phyloP scores from a whole-genome alignment of 2,329 filamentous ascomycete species.

The Cladobotryum mycophilum region DNA sequence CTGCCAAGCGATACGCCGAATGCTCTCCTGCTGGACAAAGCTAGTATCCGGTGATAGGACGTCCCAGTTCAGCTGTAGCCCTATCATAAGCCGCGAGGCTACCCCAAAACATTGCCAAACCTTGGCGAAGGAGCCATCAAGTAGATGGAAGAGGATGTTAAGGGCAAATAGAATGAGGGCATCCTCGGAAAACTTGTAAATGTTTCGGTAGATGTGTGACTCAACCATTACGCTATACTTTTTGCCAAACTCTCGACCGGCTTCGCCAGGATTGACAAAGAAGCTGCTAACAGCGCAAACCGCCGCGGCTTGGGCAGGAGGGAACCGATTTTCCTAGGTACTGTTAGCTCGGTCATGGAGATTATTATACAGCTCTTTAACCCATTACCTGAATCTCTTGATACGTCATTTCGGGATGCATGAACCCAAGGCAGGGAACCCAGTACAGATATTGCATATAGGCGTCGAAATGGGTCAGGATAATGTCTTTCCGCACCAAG shows the following conservation, averaged over 20 bases:
- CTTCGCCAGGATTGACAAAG: slow-evolving; percentile 28
- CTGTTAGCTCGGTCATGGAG: neutral
- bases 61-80: slow-evolving; percentile 36
- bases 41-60: slow-evolving; percentile 22
- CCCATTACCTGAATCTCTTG: slow-evolving; percentile 27
- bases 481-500: slow-evolving; percentile 28
- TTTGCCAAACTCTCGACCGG: slow-evolving; percentile 29
- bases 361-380: neutral
- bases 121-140: slow-evolving; percentile 31
- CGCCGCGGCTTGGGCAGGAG: slow-evolving; percentile 30
- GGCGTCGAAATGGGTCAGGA: slow-evolving; percentile 31
- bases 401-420: slow-evolving; percentile 30
- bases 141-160: slow-evolving; percentile 30
- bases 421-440: slow-evolving; percentile 33
- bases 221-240: slow-evolving; percentile 35
- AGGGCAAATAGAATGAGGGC: slow-evolving; percentile 30
- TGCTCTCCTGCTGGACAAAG: slow-evolving; percentile 30
- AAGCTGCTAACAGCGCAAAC: slow-evolving; percentile 33
- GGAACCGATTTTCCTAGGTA: slow-evolving; percentile 26
- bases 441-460: slow-evolving; percentile 34
- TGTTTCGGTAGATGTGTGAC: slow-evolving; percentile 33
- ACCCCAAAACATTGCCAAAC: slow-evolving; percentile 35
- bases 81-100: slow-evolving; percentile 31
- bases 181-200: slow-evolving; percentile 31
- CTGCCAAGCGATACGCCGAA: slow-evolving; percentile 33